Percentiles rank a stretch among this genome's conserved stretches.
Conservation (phyloP, 139 green algal species). For the Penium margaritaceum region DNA sequence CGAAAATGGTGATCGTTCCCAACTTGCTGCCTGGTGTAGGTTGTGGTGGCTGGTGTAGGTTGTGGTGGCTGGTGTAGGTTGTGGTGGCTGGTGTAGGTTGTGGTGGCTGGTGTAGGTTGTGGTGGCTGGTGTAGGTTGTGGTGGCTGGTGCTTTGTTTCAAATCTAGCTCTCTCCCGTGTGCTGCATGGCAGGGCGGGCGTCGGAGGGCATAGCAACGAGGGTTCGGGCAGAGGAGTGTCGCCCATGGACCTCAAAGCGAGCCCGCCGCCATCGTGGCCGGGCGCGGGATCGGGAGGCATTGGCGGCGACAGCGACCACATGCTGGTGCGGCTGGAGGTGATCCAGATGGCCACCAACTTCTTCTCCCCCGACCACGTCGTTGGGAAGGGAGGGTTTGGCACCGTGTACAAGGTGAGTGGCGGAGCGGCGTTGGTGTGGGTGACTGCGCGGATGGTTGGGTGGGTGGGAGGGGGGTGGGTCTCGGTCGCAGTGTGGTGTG, state of each 20-base stretch:
- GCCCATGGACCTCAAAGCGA: constrained; percentile 13
- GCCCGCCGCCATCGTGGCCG: not conserved
- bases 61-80: too few relatives aligned
- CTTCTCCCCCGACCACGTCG: constrained; percentile 18
- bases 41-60: too few relatives aligned
- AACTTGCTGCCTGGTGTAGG: too few relatives aligned
- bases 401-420: constrained; percentile 27
- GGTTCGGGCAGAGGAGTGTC: not conserved
- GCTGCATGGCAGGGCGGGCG: not conserved
- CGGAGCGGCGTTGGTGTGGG: not conserved
- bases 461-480: too few relatives aligned
- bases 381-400: constrained; percentile 30
- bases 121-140: too few relatives aligned
- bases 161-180: not conserved
- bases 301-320: not conserved
- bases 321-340: constrained; percentile 30
- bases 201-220: not conserved
- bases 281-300: not conserved
- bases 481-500: too few relatives aligned
- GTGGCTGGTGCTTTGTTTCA: not conserved
- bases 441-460: too few relatives aligned
- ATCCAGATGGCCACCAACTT: constrained; percentile 8
- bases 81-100: too few relatives aligned
- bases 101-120: too few relatives aligned
- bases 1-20: too few relatives aligned